These are phyloP conservation scores for Fusarium robinianum DNA, from an alignment of 2,329 filamentous ascomycete genomes.

Conservation along the genomic window DNA sequence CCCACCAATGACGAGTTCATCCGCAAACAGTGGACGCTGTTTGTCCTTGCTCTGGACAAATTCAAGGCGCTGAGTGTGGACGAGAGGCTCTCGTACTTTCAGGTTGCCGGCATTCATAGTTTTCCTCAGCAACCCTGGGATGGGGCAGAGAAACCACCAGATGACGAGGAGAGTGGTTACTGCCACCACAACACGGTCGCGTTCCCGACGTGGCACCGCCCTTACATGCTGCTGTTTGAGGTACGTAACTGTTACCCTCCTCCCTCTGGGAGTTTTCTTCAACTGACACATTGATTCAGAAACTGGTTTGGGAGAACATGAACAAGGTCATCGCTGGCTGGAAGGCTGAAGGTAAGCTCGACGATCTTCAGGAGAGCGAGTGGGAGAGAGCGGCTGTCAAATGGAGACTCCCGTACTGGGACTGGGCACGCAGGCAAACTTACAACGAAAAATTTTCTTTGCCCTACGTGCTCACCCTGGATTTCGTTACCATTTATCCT, in stretches of 20 bases:
- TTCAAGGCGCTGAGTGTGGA: conserved; percentile 12
- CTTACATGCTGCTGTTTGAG: conserved; percentile 65
- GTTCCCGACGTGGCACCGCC: conserved; percentile 69
- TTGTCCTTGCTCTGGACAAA: conserved; percentile 4
- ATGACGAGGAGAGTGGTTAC: no score
- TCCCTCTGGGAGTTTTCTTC: neutral
- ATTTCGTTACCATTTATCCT: conserved; percentile 5
- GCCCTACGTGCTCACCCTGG: conserved; percentile 6
- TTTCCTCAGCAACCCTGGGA: no score
- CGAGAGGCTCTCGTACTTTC: conserved; percentile 18
- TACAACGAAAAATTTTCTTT: conserved; percentile 9
- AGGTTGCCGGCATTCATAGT: no score
- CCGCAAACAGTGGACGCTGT: conserved; percentile 14
- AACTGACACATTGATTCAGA: neutral
- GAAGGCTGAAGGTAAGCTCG: neutral
- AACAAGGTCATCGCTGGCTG: conserved; percentile 3
- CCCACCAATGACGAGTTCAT: no score
- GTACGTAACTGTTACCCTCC: conserved; percentile 45
- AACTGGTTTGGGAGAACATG: conserved; percentile 19
- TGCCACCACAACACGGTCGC: conserved; percentile 65
- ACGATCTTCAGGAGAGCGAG: neutral
- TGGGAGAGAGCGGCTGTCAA: conserved; percentile 36
- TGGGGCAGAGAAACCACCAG: no score
- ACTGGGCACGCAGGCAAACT: conserved; percentile 38
- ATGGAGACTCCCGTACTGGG: conserved; percentile 43